phyloP scores from a whole-genome alignment of 768 basidiomycete species.

The Leccinellum luteum region DNA sequence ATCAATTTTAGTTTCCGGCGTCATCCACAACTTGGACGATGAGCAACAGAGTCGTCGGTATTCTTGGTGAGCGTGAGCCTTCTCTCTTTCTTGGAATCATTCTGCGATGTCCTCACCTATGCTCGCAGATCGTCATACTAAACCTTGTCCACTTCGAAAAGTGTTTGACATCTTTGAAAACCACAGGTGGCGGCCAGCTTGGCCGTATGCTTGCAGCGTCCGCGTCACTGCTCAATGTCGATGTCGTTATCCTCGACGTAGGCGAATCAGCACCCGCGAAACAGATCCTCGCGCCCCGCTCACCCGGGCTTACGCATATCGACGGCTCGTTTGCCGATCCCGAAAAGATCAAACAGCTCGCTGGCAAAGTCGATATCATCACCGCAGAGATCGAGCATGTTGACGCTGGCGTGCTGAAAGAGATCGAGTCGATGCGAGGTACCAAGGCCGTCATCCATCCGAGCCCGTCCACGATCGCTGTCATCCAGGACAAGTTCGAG shows the following conservation, averaged over 20 bases:
- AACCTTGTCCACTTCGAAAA: neutral
- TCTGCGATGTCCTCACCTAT: constrained; percentile 7
- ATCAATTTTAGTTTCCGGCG: neutral
- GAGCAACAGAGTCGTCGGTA: constrained; percentile 27
- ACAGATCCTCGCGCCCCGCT: constrained; percentile 65
- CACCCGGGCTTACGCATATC: constrained; percentile 56
- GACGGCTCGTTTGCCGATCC: constrained; percentile 89
- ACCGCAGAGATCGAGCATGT: constrained; percentile 99
- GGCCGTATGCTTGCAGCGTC: constrained; percentile 95
- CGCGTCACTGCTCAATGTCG: constrained; percentile 83
- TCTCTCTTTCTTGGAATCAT: neutral
- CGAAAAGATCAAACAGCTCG: constrained; percentile 74
- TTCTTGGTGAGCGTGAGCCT: constrained; percentile 31
- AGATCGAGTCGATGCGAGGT: constrained; percentile 29
- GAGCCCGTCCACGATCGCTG: constrained; percentile 72
- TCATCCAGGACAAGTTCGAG: constrained; percentile 77
- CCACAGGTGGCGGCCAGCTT: constrained; percentile 89
- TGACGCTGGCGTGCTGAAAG: constrained; percentile 68
- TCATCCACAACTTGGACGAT: constrained; percentile 5
- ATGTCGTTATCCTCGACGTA: constrained; percentile 80
- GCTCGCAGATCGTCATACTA: constrained; percentile 7
- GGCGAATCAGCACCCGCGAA: constrained; percentile 86
- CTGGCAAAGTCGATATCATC: constrained; percentile 76
- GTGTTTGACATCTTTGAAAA: constrained; percentile 2
- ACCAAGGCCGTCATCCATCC: constrained; percentile 57